Conservation (phyloP, 352 stramenopile genomes). For the Elongisporangium senticosum region DNA sequence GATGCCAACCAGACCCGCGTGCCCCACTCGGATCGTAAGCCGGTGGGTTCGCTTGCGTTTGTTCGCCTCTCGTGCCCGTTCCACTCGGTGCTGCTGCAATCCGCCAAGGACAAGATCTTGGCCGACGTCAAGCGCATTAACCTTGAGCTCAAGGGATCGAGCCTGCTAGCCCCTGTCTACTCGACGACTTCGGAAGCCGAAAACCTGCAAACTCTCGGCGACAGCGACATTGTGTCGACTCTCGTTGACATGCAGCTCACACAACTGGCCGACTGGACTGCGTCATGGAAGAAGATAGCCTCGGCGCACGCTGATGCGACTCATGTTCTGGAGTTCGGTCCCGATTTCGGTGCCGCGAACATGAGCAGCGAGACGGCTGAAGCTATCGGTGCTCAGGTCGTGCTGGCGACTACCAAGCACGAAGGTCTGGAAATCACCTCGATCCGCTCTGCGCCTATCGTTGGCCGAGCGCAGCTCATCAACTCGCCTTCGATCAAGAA, state of each 20-base stretch:
- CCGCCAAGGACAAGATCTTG: slow-evolving; percentile 39
- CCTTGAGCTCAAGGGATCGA: slow-evolving; percentile 29
- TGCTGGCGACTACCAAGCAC: slow-evolving; percentile 46
- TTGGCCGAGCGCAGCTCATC: slow-evolving; percentile 40
- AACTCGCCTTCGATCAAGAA: slow-evolving; percentile 9
- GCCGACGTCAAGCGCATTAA: slow-evolving; percentile 42
- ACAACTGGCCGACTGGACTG: slow-evolving; percentile 52
- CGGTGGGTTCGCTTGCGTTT: slow-evolving; percentile 46
- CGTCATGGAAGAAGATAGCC: slow-evolving; percentile 36
- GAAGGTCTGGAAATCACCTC: slow-evolving; percentile 15
- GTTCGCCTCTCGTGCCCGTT: slow-evolving; percentile 68
- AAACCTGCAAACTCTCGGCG: slow-evolving; percentile 51
- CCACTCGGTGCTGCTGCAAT: slow-evolving; percentile 51
- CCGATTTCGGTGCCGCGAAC: slow-evolving; percentile 48
- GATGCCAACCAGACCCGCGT: slow-evolving; percentile 68
- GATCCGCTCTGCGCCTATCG: slow-evolving; percentile 17
- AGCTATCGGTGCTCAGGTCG: slow-evolving; percentile 45
- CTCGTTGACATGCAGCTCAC: slow-evolving; percentile 64
- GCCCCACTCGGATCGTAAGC: slow-evolving; percentile 79
- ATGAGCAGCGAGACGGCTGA: slow-evolving; percentile 37
- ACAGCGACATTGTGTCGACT: slow-evolving; percentile 30
- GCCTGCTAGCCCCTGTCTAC: slow-evolving; percentile 67
- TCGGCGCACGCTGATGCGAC: slow-evolving; percentile 33
- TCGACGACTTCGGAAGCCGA: slow-evolving; percentile 34
- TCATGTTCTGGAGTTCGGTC: slow-evolving; percentile 76